These are phyloP conservation scores for Lachancea fermentati DNA, from an alignment of 805 yeast genomes.

Conservation along the genomic window DNA sequence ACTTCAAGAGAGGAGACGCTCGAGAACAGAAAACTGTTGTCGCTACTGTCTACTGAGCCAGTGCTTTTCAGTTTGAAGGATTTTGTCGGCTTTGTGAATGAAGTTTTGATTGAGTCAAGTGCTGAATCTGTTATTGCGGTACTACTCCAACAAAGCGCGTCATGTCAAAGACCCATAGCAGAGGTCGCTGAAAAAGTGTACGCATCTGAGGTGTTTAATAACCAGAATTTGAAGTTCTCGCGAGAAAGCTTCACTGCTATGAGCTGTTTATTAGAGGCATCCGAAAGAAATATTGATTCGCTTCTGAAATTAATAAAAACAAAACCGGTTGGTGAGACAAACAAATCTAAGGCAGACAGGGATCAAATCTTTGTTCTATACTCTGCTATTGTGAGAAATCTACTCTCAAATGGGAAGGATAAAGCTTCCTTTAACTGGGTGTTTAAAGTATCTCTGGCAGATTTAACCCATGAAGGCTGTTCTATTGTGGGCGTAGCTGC, in stretches of 20 bases:
- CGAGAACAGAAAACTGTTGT: slow-evolving; percentile 21
- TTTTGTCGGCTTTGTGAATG: slow-evolving; percentile 13
- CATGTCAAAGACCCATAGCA: slow-evolving; percentile 20
- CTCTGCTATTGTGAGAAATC: slow-evolving; percentile 11
- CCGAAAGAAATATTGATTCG: slow-evolving; percentile 21
- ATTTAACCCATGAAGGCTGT: slow-evolving; percentile 8
- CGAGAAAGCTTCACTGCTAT: slow-evolving; percentile 14
- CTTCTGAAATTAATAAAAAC: slow-evolving; percentile 17
- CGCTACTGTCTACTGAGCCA: slow-evolving; percentile 15
- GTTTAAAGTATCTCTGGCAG: slow-evolving; percentile 1
- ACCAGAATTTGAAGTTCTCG: slow-evolving; percentile 14
- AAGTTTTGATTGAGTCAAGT: slow-evolving; percentile 10
- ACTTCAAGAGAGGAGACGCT: slow-evolving; percentile 23
- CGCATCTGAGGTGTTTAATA: slow-evolving; percentile 18
- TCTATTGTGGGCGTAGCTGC: slow-evolving; percentile 31
- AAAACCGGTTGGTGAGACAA: slow-evolving; percentile 10
- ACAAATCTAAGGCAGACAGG: slow-evolving; percentile 6
- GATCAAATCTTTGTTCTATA: slow-evolving; percentile 23
- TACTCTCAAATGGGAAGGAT: slow-evolving; percentile 1
- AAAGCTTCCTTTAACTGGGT: slow-evolving; percentile 5
- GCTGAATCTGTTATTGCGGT: slow-evolving; percentile 9
- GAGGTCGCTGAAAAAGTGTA: slow-evolving; percentile 21
- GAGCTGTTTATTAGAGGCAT: slow-evolving; percentile 27
- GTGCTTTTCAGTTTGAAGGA: slow-evolving; percentile 14
- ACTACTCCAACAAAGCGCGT: slow-evolving; percentile 16